Base-by-base conservation (phyloP, 129 eudicot species). In the Solidago caesia region DNA sequence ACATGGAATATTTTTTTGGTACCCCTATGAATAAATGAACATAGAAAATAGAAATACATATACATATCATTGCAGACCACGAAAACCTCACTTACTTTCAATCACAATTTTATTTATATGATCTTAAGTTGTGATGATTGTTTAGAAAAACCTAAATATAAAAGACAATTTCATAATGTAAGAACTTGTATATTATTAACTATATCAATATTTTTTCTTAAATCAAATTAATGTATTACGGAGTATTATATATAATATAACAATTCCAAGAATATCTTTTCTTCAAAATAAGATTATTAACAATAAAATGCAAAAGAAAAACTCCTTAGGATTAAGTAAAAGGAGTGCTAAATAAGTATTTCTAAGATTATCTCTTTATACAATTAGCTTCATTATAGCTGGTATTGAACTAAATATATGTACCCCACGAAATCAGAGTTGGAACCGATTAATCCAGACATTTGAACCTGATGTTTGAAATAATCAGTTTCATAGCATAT, bases 211-310 rank as follows among this genome's bases (percentile, higher is more conserved):
- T 21, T 21, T 21, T 21, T 21, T 21, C 21, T 0, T 0, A 21
- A 0, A 21, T 21, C 21, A 21, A 21, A 21, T 21, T 21, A 21
- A 21, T 21, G 0, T 21, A 21, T 21, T 21, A 21, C 21, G 21
- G 21, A 21, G 21, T 21, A 21, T 21, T 21, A 21, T 21, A 21
- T 21, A 21, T 21, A 21, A 21, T 21, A 21, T 21, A 21, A 21
- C 21, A 21, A 21, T 69, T 49, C 61, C 46, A 29, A 48, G 4
- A 49, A 14, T 53, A 41, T 42, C 6, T 55, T 13, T 70, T 44
- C 55, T 71, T 15, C 75, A n/a, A 49, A 58, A 33, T 4, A 71
- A 4, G 15, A 71, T 5, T 55, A 71, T 52, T 33, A 27, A 42
- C 14, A 55, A 41, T 10, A 26, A 53, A 70, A 53, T 4, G 14